A percentile compares a stretch with the other conserved stretches of the same genome.
phyloP scores from a whole-genome alignment of 768 basidiomycete genomes.

The Boletus insuetus region DNA sequence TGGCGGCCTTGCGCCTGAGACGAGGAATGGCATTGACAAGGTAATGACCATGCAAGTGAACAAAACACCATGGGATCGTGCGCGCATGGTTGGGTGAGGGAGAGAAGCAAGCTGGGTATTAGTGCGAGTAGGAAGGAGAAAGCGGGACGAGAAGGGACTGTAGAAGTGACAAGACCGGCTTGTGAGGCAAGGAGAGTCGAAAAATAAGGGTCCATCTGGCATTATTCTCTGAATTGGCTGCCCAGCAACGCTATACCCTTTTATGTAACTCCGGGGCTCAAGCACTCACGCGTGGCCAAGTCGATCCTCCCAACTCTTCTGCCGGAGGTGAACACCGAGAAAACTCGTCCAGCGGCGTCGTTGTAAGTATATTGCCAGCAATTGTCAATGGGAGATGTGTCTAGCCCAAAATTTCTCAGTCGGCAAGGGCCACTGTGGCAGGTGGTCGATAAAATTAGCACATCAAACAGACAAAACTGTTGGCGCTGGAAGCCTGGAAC shows the following conservation, averaged over 20 bases:
- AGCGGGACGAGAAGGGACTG: not conserved
- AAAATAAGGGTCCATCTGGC: not conserved
- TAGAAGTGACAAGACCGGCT: slow-evolving; percentile 1
- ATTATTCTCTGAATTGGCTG: not conserved
- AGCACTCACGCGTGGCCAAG: too few relatives aligned
- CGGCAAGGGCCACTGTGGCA: not conserved
- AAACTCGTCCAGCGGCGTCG: too few relatives aligned
- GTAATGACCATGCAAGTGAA: slow-evolving; percentile 7
- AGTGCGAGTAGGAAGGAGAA: not conserved
- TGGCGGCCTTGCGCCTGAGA: slow-evolving; percentile 7
- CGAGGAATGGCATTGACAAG: slow-evolving; percentile 11
- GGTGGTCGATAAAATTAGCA: not conserved
- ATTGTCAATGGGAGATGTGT: too few relatives aligned
- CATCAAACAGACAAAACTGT: not conserved
- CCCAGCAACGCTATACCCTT: not conserved
- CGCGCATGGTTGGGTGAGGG: slow-evolving; percentile 1
- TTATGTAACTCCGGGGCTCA: slow-evolving; percentile 7
- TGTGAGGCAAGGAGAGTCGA: slow-evolving; percentile 1
- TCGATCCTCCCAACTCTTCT: too few relatives aligned
- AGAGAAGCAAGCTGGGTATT: not conserved
- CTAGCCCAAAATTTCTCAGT: not conserved
- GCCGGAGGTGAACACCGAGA: not conserved
- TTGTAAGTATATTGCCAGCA: too few relatives aligned
- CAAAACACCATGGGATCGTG: not conserved
- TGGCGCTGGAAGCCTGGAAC: not conserved